Conservation (phyloP, 495 filamentous ascomycete species). For the Clohesyomyces aquaticus region DNA sequence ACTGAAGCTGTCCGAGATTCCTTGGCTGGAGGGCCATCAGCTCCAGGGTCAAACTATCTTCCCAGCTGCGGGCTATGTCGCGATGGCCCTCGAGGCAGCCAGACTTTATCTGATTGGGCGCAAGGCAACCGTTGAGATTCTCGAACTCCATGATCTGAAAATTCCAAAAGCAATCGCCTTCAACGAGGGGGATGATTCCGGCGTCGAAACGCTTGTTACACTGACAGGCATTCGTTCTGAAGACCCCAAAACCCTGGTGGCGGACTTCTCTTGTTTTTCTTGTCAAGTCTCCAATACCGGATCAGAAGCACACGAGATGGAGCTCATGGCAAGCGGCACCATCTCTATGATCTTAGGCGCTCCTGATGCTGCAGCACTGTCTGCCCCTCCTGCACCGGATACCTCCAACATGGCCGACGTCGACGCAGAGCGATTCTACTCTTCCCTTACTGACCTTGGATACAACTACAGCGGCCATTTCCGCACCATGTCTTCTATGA, state of each 20-base stretch:
- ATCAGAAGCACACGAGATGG: constrained; percentile 10
- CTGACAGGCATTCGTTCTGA: neutral
- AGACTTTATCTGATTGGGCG: too few species aligned
- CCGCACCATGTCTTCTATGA: constrained; percentile 1
- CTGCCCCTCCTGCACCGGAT: neutral
- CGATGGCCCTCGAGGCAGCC: constrained; percentile 19
- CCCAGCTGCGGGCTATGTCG: constrained; percentile 20
- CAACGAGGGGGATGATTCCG: neutral
- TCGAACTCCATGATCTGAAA: constrained; percentile 3
- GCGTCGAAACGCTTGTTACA: constrained; percentile 5
- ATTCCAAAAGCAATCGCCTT: constrained; percentile 12
- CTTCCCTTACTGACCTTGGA: constrained; percentile 5
- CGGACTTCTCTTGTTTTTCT: constrained; percentile 3
- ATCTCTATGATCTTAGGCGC: constrained; percentile 3
- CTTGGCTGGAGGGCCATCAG: constrained; percentile 50
- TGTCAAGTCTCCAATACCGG: neutral
- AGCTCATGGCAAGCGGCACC: constrained; percentile 8
- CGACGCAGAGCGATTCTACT: constrained; percentile 18
- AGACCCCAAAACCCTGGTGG: neutral
- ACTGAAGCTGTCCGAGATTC: constrained; percentile 37
- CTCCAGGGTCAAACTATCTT: constrained; percentile 46
- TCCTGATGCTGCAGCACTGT: neutral
- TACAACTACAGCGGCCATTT: constrained; percentile 20
- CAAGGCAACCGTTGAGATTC: neutral
- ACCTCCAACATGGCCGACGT: constrained; percentile 7